These are phyloP conservation scores for Aciculoconidium aculeatum DNA, from an alignment of 805 yeast species.

Conservation along the genomic window DNA sequence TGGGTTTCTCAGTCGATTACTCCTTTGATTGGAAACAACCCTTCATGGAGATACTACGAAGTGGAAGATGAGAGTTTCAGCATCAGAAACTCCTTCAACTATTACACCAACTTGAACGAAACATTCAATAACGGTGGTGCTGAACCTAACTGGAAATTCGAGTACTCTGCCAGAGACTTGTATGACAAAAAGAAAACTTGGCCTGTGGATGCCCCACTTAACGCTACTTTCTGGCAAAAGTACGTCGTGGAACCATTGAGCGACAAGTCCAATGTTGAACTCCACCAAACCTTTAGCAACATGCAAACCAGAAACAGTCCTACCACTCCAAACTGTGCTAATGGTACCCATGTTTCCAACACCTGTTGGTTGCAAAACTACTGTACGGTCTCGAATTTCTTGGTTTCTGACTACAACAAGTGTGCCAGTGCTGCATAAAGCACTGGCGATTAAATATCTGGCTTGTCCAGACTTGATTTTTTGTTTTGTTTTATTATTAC, in stretches of 20 bases:
- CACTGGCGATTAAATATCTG: no score
- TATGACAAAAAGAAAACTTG: conserved; percentile 48
- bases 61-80: conserved; percentile 58
- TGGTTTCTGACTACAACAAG: conserved; percentile 20
- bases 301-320: conserved; percentile 53
- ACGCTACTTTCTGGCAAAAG: conserved; percentile 63
- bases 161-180: conserved; percentile 58
- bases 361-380: conserved; percentile 22
- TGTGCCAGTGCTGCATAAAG: conserved; percentile 8
- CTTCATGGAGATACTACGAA: conserved; percentile 68
- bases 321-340: conserved; percentile 42
- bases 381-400: conserved; percentile 37
- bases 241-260: conserved; percentile 43
- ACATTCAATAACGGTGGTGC: conserved; percentile 47
- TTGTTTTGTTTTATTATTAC: neutral
- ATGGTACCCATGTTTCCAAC: conserved; percentile 10
- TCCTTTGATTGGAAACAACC: conserved; percentile 55
- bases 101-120: conserved; percentile 53
- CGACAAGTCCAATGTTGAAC: conserved; percentile 27
- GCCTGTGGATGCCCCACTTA: conserved; percentile 56
- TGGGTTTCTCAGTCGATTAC: conserved; percentile 66
- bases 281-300: conserved; percentile 46
- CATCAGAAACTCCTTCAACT: conserved; percentile 54
- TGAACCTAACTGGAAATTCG: conserved; percentile 59
- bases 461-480: no score